Conservation (phyloP, 257 asterid species). For the Nicotiana undulata region DNA sequence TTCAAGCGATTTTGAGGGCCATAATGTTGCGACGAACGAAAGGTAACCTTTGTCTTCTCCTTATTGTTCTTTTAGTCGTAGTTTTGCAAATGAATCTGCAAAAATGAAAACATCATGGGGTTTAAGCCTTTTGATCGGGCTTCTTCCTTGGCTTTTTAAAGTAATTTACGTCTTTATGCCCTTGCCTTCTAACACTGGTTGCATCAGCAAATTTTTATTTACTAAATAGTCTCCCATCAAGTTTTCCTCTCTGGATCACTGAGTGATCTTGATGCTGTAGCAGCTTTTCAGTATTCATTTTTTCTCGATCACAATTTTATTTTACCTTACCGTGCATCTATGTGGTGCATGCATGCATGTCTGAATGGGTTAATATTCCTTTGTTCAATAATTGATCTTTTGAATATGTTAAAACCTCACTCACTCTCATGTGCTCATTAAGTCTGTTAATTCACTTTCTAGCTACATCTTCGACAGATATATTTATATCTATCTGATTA, state of each 20-base stretch:
- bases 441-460: slow-evolving; percentile 2
- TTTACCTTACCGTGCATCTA: not conserved
- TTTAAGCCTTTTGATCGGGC: not conserved
- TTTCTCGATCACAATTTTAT: not conserved
- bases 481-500: slow-evolving; percentile 18
- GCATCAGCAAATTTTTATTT: not conserved
- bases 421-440: not conserved
- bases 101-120: not conserved
- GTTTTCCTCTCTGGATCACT: not conserved
- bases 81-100: not conserved
- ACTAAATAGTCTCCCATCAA: not conserved
- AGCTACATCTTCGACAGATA: slow-evolving; percentile 8
- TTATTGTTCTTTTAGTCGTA: not conserved
- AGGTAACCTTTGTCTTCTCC: slow-evolving; percentile 36
- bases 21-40: slow-evolving; percentile 98
- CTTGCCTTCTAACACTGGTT: not conserved
- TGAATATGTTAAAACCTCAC: not conserved
- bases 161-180: not conserved
- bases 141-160: not conserved
- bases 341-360: not conserved
- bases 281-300: not conserved
- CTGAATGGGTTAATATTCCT: not conserved
- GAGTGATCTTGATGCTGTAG: not conserved
- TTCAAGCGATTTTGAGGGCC: slow-evolving; percentile 68
- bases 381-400: not conserved